These are phyloP conservation scores for Scleroderma citrinum DNA, from an alignment of 768 basidiomycete genomes.

Conservation along the genomic window DNA sequence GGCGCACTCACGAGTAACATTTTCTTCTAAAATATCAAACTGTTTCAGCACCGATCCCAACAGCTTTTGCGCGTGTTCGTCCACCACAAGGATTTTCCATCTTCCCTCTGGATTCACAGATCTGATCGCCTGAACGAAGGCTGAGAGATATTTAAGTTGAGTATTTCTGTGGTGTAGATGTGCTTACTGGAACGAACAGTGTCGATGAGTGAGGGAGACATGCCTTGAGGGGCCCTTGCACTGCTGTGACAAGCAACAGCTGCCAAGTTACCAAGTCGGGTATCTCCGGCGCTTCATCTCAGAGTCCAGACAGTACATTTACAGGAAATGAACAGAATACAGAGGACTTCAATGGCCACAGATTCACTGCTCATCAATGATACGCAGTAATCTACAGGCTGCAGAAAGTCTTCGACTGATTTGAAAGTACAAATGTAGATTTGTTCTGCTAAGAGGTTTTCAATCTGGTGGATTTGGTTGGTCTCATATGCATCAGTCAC, in stretches of 20 bases:
- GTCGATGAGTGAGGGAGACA: conserved; percentile 43
- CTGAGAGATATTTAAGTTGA: conserved; percentile 32
- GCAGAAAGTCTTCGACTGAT: too few relatives aligned
- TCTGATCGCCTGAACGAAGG: conserved; percentile 82
- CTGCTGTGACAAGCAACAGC: too few relatives aligned
- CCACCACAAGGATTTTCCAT: conserved; percentile 99
- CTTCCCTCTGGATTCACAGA: conserved; percentile 78
- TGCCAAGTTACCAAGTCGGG: neutral
- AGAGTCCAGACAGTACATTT: too few relatives aligned
- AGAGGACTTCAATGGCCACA: too few relatives aligned
- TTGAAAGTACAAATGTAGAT: too few relatives aligned
- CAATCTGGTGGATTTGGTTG: too few relatives aligned
- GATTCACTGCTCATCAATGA: too few relatives aligned
- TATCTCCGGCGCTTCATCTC: neutral
- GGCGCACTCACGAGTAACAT: conserved; percentile 78
- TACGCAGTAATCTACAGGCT: too few relatives aligned
- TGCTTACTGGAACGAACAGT: conserved; percentile 42
- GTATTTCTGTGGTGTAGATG: neutral
- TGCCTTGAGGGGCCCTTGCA: too few relatives aligned
- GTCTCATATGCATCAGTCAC: too few relatives aligned
- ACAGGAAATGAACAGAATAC: too few relatives aligned
- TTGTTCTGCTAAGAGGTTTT: too few relatives aligned
- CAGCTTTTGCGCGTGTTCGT: conserved; percentile 83
- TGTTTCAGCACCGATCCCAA: conserved; percentile 83
- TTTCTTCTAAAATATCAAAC: conserved; percentile 92